Base-by-base conservation (phyloP, 352 stramenopile species). In the Pythium phragmiticola region DNA sequence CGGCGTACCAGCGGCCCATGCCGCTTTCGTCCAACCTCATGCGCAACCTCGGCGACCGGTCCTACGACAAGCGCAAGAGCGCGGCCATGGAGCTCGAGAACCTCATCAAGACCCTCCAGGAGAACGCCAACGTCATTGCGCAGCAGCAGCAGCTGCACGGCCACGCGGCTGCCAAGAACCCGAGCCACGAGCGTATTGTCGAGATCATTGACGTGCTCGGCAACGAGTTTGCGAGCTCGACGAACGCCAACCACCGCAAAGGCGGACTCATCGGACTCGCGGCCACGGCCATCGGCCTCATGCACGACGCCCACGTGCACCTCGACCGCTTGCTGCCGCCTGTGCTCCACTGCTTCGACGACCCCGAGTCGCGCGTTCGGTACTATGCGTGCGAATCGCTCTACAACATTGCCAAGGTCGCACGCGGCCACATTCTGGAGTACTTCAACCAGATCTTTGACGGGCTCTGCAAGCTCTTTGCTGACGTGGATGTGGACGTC, bases 401-500 rank as follows among this genome's bases (percentile, higher is more conserved):
- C 36, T 99, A 99, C 84, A 99, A 99, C 78, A 99, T 99, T 72
- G 96, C 96, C 41, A 99, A 99, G 74, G 90, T 97, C 50, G 95
- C 97, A 8, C 77, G 97, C 14, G 88, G 91, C 16, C 81, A 93
- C 55, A 98, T 99, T 39, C 74, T 99, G 37, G 73, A 85, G 58
- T 99, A 99, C 74, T 99, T 99, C 69, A 99, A 99, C 80, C 92
- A 98, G 74, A 99, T 99, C 65, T 99, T 99, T 70, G 97, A 99
- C 70, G 97, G 97, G 0, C 71, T 94, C 21, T 94, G 85, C 73
- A 92, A 94, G 75, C 77, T 99, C 4, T 99, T 99, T 76, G 97
- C 97, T 0, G 97, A 99, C 73, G 97, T 99, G 6, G 97, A 99
- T 69, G 92, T 99, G 4, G 97, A 99, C 77, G 98, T 99, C 8